Evolutionary conservation across 768 basidiomycete genomes (phyloP).

Genomic region (Suillus decipiens): DNA sequence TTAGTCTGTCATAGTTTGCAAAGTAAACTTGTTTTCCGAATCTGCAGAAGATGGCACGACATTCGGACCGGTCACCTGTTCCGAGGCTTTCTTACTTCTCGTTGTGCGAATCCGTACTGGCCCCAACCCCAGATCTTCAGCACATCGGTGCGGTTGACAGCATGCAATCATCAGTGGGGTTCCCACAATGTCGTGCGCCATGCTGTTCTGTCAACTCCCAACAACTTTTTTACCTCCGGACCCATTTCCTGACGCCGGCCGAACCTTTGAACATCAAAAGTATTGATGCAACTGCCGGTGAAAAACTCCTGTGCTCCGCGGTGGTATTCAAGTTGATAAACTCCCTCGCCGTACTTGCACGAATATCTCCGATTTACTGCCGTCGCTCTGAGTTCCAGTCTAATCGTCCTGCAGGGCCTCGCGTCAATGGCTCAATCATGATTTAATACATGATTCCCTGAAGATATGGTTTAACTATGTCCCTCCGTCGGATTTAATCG

Average conservation of each 20-base stretch:
- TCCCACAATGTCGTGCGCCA: not conserved
- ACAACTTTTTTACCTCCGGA: not conserved
- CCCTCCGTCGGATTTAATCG: not conserved
- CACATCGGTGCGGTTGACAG: not conserved
- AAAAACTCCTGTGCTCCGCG: not conserved
- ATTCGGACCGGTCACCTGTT: not conserved
- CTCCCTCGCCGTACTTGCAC: not conserved
- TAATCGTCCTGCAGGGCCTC: not conserved
- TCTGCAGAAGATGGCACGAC: not conserved
- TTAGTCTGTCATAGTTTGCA: not conserved
- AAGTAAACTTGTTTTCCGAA: not conserved
- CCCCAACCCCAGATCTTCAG: not conserved
- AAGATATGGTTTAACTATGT: not conserved
- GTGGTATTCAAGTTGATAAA: not conserved
- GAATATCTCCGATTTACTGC: not conserved
- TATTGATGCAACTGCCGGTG: not conserved
- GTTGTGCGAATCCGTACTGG: not conserved
- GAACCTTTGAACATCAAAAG: not conserved
- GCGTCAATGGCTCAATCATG: not conserved
- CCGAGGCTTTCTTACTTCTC: not conserved
- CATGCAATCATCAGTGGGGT: not conserved
- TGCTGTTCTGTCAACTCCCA: constrained; percentile 8
- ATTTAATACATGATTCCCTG: not conserved
- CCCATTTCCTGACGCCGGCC: not conserved
- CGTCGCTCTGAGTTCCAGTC: too few relatives aligned